These are phyloP conservation scores for Teratosphaeria gauchensis DNA, from an alignment of 2,329 filamentous ascomycete genomes.

Conservation along the genomic window DNA sequence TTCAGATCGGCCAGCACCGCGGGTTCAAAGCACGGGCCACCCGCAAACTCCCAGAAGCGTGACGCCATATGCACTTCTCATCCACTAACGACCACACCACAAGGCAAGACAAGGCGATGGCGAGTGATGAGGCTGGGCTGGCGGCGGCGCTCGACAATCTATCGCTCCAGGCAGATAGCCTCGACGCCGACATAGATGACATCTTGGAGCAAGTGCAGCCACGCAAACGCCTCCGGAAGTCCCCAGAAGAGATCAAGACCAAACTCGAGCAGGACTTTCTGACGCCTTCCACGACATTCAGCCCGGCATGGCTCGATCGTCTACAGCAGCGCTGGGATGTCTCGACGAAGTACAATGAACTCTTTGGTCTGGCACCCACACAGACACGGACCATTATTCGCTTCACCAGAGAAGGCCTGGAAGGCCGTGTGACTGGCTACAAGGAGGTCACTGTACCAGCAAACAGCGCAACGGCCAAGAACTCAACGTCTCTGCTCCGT, in stretches of 20 bases:
- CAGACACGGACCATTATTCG: conserved; percentile 92
- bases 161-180: conserved; percentile 29
- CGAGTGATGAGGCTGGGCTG: not conserved
- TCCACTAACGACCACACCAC: not conserved
- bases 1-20: no score
- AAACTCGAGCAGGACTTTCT: conserved; percentile 70
- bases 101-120: not conserved
- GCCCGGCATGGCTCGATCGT: conserved; percentile 73
- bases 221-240: conserved; percentile 45
- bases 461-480: conserved; percentile 83
- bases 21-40: not conserved
- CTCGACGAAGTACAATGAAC: conserved; percentile 66
- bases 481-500: conserved; percentile 78
- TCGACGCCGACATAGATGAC: conserved; percentile 42
- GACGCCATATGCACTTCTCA: not conserved
- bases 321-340: conserved; percentile 86
- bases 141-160: conserved; percentile 33
- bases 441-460: conserved; percentile 87
- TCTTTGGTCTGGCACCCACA: conserved; percentile 80
- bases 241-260: conserved; percentile 53
- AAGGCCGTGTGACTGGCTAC: conserved; percentile 88
- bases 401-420: conserved; percentile 81
- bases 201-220: conserved; percentile 47
- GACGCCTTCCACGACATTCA: conserved; percentile 69
- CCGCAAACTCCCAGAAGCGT: not conserved